Conservation (phyloP, 2,329 filamentous ascomycete genomes). For the Sarocladium oryzae region DNA sequence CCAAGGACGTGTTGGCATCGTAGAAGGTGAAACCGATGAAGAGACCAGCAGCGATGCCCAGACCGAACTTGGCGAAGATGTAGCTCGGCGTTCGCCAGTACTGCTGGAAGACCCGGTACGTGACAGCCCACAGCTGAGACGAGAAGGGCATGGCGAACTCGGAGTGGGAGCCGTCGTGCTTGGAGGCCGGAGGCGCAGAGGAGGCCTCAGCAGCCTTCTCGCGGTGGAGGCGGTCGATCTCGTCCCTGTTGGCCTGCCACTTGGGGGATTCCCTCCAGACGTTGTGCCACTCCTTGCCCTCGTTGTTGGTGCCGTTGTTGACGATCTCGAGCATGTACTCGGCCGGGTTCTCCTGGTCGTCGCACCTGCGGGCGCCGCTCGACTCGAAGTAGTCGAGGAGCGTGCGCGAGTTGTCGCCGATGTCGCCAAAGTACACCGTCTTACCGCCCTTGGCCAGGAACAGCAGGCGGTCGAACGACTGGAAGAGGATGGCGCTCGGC, state of each 20-base stretch:
- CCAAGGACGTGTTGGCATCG: slow-evolving; percentile 43
- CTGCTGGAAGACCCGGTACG: slow-evolving; percentile 67
- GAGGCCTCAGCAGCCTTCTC: slow-evolving; percentile 27
- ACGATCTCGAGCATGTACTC: slow-evolving; percentile 61
- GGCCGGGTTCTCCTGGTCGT: slow-evolving; percentile 56
- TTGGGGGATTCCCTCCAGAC: slow-evolving; percentile 56
- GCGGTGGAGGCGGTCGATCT: slow-evolving; percentile 57
- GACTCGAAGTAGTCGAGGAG: slow-evolving; percentile 58
- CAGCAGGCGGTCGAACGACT: slow-evolving; percentile 53
- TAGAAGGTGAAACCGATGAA: slow-evolving; percentile 75
- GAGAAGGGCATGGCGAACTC: slow-evolving; percentile 76
- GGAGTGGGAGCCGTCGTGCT: slow-evolving; percentile 28
- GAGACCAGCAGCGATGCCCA: slow-evolving; percentile 53
- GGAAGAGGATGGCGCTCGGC: slow-evolving; percentile 46
- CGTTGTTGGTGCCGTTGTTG: slow-evolving; percentile 31
- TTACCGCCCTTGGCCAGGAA: slow-evolving; percentile 59
- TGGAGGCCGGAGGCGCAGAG: not conserved
- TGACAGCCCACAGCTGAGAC: slow-evolving; percentile 59
- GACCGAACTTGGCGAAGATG: slow-evolving; percentile 64
- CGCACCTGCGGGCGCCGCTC: slow-evolving; percentile 49
- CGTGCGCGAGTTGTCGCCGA: slow-evolving; percentile 51
- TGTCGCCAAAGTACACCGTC: slow-evolving; percentile 64
- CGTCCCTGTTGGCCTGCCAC: slow-evolving; percentile 43
- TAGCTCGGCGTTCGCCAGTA: slow-evolving; percentile 71
- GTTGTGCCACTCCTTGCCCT: slow-evolving; percentile 55